Evolutionary conservation across 495 filamentous ascomycete species (phyloP).

Genomic region (Daldinia caldariorum): DNA sequence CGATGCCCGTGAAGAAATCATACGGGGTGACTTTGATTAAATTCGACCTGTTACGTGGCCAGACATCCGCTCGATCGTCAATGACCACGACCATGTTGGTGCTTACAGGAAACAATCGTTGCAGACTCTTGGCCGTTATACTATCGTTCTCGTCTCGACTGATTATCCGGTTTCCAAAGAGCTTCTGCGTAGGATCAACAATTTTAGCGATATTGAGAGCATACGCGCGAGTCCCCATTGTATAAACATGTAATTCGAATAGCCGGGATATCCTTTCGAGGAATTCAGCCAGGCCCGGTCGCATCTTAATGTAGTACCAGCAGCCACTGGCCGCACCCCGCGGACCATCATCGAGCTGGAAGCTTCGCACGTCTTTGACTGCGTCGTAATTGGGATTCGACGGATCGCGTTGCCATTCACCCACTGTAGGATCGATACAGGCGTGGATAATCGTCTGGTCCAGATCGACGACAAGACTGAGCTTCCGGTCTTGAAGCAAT

Average conservation of each 20-base stretch:
- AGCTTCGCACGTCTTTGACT: conserved; percentile 84
- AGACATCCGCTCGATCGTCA: conserved; percentile 97
- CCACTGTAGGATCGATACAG: conserved; percentile 94
- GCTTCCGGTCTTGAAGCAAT: conserved; percentile 77
- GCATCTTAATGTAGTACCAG: conserved; percentile 98
- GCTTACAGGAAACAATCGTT: conserved; percentile 93
- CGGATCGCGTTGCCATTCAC: conserved; percentile 90
- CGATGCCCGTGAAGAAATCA: conserved; percentile 97
- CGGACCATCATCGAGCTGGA: conserved; percentile 90
- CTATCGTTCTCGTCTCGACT: conserved; percentile 96
- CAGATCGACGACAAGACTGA: conserved; percentile 95
- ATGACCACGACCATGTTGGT: conserved; percentile 99
- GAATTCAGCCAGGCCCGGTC: conserved; percentile 88
- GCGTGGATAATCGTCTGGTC: conserved; percentile 99
- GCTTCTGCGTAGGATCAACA: conserved; percentile 86
- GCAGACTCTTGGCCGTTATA: conserved; percentile 86
- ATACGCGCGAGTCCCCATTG: conserved; percentile 97
- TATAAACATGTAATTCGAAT: conserved; percentile 98
- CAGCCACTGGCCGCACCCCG: conserved; percentile 69
- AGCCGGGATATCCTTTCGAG: conserved; percentile 78
- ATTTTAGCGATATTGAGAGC: conserved; percentile 90
- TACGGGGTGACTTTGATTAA: conserved; percentile 94
- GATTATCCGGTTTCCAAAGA: conserved; percentile 94
- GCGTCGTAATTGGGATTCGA: conserved; percentile 91
- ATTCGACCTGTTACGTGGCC: conserved; percentile 90